Evolutionary conservation across 2,329 filamentous ascomycete genomes (phyloP).

Genomic region (Ophiostoma quercus): DNA sequence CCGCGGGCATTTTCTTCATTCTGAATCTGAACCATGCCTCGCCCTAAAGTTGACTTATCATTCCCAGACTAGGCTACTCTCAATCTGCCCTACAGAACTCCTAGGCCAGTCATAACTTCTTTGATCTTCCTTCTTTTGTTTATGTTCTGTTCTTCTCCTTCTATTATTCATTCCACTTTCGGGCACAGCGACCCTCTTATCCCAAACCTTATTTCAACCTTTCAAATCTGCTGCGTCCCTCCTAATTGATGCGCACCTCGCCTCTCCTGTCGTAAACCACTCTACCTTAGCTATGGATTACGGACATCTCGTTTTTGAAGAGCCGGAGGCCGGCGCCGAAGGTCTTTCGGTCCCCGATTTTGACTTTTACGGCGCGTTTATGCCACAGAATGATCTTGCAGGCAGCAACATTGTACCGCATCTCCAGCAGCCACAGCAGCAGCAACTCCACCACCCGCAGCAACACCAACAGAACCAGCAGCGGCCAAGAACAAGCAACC

Average conservation of each 20-base stretch:
- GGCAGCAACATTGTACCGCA: background rate
- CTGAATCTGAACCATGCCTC: background rate
- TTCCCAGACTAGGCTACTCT: background rate
- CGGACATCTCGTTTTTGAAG: slow-evolving; percentile 21
- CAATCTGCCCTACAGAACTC: background rate
- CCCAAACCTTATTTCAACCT: slow-evolving; percentile 4
- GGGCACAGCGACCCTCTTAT: background rate
- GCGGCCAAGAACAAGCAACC: background rate
- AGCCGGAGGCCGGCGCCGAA: slow-evolving; percentile 16
- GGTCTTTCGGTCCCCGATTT: slow-evolving; percentile 1
- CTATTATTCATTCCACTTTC: background rate
- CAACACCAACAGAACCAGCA: slow-evolving; percentile 9
- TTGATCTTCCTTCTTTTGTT: slow-evolving; percentile 5
- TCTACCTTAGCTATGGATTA: slow-evolving; percentile 22
- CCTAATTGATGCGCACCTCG: background rate
- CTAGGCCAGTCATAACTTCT: background rate
- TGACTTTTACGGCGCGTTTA: slow-evolving; percentile 5
- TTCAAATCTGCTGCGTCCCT: background rate
- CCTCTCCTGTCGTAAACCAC: background rate
- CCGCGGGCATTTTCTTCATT: background rate
- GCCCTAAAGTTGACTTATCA: background rate
- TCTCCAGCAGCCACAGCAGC: background rate
- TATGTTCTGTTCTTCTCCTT: background rate
- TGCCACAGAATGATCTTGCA: background rate
- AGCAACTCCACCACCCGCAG: slow-evolving; percentile 8